Evolutionary conservation across 2,329 filamentous ascomycete genomes (phyloP), one percentile per base, ranked within the genome.

Genomic region (Aspergillus latus): DNA sequence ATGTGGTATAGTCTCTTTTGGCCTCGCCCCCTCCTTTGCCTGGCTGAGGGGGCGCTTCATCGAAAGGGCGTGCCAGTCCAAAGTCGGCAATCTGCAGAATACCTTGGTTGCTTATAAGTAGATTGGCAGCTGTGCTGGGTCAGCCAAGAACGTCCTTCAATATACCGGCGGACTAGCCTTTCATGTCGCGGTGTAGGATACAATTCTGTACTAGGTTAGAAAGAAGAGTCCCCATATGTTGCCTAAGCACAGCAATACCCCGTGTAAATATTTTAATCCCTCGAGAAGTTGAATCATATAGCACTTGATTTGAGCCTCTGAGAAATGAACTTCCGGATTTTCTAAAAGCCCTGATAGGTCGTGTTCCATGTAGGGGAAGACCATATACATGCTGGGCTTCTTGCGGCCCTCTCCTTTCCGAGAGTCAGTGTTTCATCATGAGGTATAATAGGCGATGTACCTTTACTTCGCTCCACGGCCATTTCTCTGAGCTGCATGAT

Each of bases 361-460:
- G 76, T 99, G 94, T 66, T 97, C 92, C 92, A 97, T 97, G 74
- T 99, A 99, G 5, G 93, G 94, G 44, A 88, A 97, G 50, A 96
- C 93, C 94, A 99, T 99, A 76, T 97, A 97, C 81, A 99, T 92
- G 65, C 92, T 92, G 68, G 73, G 81, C 76, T 78, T 83, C 74
- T 90, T 92, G 64, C 88, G 84, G 74, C 90, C 90, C 71, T 93
- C 89, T 65, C 84, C 85, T 87, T 66, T 49, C 59, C 54, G 52
- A 43, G 13, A 52, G 60, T 71, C 44, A 72, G 63, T 32, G 2
- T 44, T 32, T 29, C 43, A 30, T 42, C 21, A 21, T 37, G 9
- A n/a, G 42, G 52, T 13, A 44, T 42, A 36, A 45, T 49, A 52
- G 26, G 9, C 54, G 56, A 71, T 78, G 65, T 72, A 85, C 84